These are phyloP conservation scores for Neurospora pannonica DNA, from an alignment of 495 filamentous ascomycete species.

Conservation along the genomic window DNA sequence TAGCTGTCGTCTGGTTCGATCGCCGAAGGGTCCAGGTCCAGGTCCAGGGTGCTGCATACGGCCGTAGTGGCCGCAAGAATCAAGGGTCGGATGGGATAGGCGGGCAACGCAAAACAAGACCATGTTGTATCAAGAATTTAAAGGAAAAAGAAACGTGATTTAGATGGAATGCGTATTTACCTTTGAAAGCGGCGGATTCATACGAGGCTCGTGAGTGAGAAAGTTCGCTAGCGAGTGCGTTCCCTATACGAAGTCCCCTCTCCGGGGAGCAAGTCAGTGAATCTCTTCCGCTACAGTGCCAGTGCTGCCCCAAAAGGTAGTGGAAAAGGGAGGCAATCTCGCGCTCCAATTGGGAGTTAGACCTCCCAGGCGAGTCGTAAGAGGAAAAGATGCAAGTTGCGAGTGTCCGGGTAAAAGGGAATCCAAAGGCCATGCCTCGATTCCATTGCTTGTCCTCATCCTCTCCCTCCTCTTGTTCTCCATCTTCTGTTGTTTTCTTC, in stretches of 20 bases:
- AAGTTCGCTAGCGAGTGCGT: conserved; percentile 13
- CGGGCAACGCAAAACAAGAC: conserved; percentile 4
- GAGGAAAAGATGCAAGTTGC: background rate
- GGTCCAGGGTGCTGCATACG: conserved; percentile 1
- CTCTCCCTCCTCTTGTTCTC: background rate
- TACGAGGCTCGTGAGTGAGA: conserved; percentile 25
- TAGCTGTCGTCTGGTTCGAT: conserved; percentile 1
- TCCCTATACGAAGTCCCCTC: conserved; percentile 9
- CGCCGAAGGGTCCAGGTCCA: background rate
- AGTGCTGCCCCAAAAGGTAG: background rate
- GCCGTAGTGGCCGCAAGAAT: background rate
- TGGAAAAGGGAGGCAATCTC: background rate
- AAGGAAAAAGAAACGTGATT: background rate
- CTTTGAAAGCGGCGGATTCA: conserved; percentile 43
- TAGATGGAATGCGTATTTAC: conserved; percentile 15
- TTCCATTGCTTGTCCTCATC: background rate
- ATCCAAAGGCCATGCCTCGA: background rate
- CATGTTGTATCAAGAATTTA: background rate
- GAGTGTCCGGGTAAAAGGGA: background rate
- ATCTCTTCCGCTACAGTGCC: background rate
- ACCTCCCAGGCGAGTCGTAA: background rate
- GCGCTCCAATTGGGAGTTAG: background rate
- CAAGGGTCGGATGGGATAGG: background rate
- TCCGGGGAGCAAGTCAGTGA: background rate
- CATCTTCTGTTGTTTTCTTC: background rate